Evolutionary conservation across 1,284 basidiomycete genomes (phyloP), one percentile per base, ranked within the genome.

Genomic region (Ustilago hordei): DNA sequence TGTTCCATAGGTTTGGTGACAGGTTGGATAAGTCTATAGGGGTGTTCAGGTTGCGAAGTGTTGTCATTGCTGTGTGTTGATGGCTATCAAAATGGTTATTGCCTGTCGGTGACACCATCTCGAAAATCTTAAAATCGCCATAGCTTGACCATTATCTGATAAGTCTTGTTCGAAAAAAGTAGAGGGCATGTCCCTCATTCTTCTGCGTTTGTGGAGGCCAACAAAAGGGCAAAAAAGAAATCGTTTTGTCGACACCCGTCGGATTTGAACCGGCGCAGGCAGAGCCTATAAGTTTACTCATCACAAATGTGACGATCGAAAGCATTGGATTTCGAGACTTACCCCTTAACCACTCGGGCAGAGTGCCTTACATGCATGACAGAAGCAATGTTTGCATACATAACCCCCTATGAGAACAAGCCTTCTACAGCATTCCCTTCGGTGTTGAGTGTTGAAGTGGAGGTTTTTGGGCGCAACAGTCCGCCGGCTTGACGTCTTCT

Each of bases 281-380:
- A 73, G 70, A 67, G 70, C 64, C 64, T 67, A 73, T 73, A 67
- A 64, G 69, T 67, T 63, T 64, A 50, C 61, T 59, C 67, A 39
- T 64, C 67, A 34, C 54, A n/a, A 28, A 28, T 28, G 13, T 56
- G 58, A 65, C 41, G 59, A 64, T 70, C 68, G 68, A 70, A 70
- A 56, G 5, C 3, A 9, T 28, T 28, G 6, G 13, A 48, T 8
- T 68, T 73, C 70, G 70, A 73, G 70, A 68, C 70, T 67, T 68
- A 73, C 70, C 62, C 70, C 70, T 73, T 73, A 73, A 73, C 70
- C 70, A 68, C 70, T 73, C 70, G 70, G 70, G 62, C 70, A 73
- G 60, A 73, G 64, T 45, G 65, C 69, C 69, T 66, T 50, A 28
- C 13, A 12, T 31, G 38, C 4, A 28, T 1, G 36, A 15, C 6